Percentiles rank a stretch among this genome's conserved stretches.
Evolutionary conservation across 2,329 filamentous ascomycete species (phyloP).

Genomic region (Endoconidiophora laricicola): DNA sequence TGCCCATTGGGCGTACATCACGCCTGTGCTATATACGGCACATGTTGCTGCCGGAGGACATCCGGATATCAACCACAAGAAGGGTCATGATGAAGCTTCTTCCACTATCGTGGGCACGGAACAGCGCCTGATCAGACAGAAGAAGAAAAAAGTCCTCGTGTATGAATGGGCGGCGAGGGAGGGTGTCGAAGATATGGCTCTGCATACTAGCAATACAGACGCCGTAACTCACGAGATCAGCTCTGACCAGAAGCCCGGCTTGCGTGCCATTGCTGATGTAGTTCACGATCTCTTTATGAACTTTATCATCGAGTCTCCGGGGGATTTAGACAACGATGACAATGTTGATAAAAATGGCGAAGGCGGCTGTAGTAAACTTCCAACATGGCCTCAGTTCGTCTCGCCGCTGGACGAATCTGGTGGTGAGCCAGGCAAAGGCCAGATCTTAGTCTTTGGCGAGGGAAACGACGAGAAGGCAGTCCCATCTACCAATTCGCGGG

Average conservation of each 20-base stretch:
- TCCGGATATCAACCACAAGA: no score
- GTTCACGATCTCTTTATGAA: constrained; percentile 29
- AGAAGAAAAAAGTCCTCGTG: constrained; percentile 25
- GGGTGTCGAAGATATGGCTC: constrained; percentile 22
- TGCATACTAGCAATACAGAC: constrained; percentile 31
- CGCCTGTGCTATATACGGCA: constrained; percentile 44
- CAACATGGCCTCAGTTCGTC: constrained; percentile 26
- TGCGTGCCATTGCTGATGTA: constrained; percentile 22
- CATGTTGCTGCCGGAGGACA: constrained; percentile 19
- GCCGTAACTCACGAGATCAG: constrained; percentile 27
- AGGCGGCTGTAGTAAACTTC: no score
- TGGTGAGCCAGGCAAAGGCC: constrained; percentile 18
- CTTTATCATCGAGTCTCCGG: constrained; percentile 16
- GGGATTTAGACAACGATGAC: constrained; percentile 14
- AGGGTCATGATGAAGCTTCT: no score
- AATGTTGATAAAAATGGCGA: background rate
- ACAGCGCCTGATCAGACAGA: no score
- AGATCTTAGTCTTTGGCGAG: constrained; percentile 38
- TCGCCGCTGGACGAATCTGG: constrained; percentile 22
- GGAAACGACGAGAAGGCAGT: constrained; percentile 38
- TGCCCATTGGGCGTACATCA: constrained; percentile 47
- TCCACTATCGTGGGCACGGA: no score
- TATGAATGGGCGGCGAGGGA: constrained; percentile 43
- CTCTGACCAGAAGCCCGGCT: constrained; percentile 21
- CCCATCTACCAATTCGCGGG: constrained; percentile 15